These are phyloP conservation scores for Teratosphaeria nubilosa DNA, from an alignment of 2,329 filamentous ascomycete genomes.

Conservation along the genomic window DNA sequence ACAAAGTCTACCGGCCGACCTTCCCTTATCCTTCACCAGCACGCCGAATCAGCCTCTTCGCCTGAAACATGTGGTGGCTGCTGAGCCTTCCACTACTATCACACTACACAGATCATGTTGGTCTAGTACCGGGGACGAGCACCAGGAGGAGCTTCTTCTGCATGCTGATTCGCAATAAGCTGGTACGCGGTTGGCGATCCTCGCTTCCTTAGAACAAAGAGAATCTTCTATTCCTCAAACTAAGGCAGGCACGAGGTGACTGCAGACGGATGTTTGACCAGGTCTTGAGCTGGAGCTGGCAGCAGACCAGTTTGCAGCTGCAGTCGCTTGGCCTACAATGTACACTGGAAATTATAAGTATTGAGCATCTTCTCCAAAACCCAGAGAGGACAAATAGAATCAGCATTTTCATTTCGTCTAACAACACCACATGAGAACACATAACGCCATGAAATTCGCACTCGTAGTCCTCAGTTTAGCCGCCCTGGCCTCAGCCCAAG, in stretches of 20 bases:
- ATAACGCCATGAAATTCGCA: slow-evolving; percentile 11
- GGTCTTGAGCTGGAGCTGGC: background rate
- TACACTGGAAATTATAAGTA: background rate
- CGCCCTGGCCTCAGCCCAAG: slow-evolving; percentile 17
- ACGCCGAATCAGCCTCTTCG: background rate
- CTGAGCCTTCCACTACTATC: background rate
- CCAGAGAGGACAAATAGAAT: background rate
- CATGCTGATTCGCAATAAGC: background rate
- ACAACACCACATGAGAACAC: background rate
- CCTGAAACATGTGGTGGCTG: background rate
- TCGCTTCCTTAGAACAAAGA: background rate
- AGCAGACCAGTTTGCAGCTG: background rate
- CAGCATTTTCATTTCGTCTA: background rate
- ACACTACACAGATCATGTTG: background rate
- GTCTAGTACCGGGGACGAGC: background rate
- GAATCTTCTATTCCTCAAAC: background rate
- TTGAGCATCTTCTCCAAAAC: background rate
- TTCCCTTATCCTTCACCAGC: background rate
- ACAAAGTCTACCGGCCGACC: background rate
- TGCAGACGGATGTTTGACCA: background rate
- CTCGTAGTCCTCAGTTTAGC: slow-evolving; percentile 7
- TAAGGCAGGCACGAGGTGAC: background rate
- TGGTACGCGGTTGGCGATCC: background rate
- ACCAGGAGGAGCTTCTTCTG: background rate
- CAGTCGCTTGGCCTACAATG: background rate